Base-by-base conservation (phyloP, 176 grass and related monocot species). In the Urochloa ruziziensis region DNA sequence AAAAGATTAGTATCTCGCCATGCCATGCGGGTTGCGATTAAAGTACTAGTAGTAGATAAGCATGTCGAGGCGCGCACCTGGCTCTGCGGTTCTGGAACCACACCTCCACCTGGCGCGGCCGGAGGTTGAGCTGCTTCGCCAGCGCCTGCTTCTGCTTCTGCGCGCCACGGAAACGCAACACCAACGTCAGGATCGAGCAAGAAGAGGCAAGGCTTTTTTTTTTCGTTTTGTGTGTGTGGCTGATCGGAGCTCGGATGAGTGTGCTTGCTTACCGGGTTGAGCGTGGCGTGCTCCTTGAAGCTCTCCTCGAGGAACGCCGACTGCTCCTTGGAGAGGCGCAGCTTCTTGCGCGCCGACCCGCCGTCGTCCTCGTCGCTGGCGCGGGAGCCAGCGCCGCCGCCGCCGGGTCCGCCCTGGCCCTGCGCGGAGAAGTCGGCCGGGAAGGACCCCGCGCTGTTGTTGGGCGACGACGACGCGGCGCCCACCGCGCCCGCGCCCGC, bases 61-160 rank as follows among this genome's bases (percentile, higher is more conserved):
- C 9, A 23, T 21, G 36, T 67, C 29, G 12, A 54, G 52, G 71
- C 3, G 34, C 11, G 49, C 75, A 97, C 94, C 94, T 91, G 59
- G 94, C 94, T 56, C 94, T 80, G 73, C 94, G 92, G 79, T 97
- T 97, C 91, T 97, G 94, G 64, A 97, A 97, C 94, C 94, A 97
- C n/a, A 97, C 94, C 87, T 97, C 94, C 70, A 97, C 94, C 61
- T 97, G 94, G 17, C 94, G 91, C 37, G 94, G 94, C 69, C 87
- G 86, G 49, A 97, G 91, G 49, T 92, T 90, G 63, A 97, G 91
- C 82, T 92, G 87, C 75, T 86, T 97, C 57, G 94, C 94, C 75
- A 97, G 86, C 53, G 89, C 91, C 78, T 75, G 84, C 87, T 97
- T 97, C 84, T 97, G 94, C 86, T 90, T 97, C 94, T 97, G 82